Conservation (phyloP, 2,329 filamentous ascomycete species). For the Fusarium fracticaudum region DNA sequence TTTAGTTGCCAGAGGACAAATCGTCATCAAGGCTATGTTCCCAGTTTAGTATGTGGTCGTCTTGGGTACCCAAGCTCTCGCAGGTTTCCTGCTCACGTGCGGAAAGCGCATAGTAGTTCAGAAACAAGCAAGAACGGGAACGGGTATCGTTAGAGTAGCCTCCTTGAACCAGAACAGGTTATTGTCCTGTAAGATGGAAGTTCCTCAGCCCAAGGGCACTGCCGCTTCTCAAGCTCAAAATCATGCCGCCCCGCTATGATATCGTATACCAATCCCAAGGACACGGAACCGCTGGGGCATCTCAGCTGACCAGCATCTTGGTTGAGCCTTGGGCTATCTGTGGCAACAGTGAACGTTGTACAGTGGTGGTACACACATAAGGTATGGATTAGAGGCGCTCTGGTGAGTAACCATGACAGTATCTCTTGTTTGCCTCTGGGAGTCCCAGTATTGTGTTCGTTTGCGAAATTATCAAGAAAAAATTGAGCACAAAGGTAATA, state of each 20-base stretch:
- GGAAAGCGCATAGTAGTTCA: neutral
- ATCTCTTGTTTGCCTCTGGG: neutral
- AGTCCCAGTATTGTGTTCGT: neutral
- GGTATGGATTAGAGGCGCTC: neutral
- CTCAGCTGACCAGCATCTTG: conserved; percentile 13
- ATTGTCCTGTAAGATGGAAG: conserved; percentile 5
- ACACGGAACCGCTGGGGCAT: conserved; percentile 27
- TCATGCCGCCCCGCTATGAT: conserved; percentile 22
- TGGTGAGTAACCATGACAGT: neutral
- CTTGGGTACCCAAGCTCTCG: neutral
- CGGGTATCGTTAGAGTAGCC: conserved; percentile 4
- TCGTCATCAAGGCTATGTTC: neutral
- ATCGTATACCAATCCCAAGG: conserved; percentile 29
- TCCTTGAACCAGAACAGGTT: neutral
- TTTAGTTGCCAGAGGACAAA: neutral
- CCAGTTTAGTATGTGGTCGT: neutral
- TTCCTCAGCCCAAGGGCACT: conserved; percentile 22
- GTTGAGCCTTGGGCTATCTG: conserved; percentile 1
- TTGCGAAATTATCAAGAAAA: conserved; percentile 1
- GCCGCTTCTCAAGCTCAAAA: conserved; percentile 19
- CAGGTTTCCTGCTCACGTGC: neutral
- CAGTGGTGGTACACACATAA: neutral
- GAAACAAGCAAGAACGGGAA: neutral
- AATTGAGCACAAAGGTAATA: conserved; percentile 12
- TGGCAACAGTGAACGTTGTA: neutral